Conservation (phyloP, 495 filamentous ascomycete genomes). For the Acidomyces sp. region DNA sequence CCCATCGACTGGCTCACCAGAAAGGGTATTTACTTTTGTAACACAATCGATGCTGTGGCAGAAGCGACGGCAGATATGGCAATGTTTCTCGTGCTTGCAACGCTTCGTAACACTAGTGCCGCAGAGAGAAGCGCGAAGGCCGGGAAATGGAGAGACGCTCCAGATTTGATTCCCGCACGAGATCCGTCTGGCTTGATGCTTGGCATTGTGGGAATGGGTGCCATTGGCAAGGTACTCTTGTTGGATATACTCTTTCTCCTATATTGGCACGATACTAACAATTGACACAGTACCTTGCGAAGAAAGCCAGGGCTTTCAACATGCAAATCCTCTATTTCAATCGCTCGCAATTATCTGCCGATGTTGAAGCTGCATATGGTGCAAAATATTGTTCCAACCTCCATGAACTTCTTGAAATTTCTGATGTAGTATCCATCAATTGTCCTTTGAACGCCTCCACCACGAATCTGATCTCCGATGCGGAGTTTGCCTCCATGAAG, state of each 20-base stretch:
- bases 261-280: neutral
- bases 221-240: constrained; percentile 34
- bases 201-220: constrained; percentile 77
- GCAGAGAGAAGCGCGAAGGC: constrained; percentile 26
- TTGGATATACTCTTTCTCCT: neutral
- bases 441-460: constrained; percentile 53
- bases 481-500: constrained; percentile 59
- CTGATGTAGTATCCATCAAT: constrained; percentile 69
- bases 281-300: constrained; percentile 58
- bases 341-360: constrained; percentile 41
- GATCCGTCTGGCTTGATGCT: constrained; percentile 61
- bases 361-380: constrained; percentile 34
- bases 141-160: constrained; percentile 38
- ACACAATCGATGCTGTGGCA: constrained; percentile 55
- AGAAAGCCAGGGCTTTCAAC: constrained; percentile 52
- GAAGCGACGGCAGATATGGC: constrained; percentile 59
- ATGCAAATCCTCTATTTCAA: constrained; percentile 65
- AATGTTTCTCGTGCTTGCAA: constrained; percentile 59
- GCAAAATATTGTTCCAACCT: constrained; percentile 50
- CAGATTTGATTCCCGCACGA: constrained; percentile 36
- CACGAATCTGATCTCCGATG: constrained; percentile 53
- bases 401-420: constrained; percentile 50
- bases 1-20: constrained; percentile 28
- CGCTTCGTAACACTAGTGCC: constrained; percentile 36
- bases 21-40: constrained; percentile 36